phyloP scores from a whole-genome alignment of 805 yeast genomes.

The Metschnikowia dekortorum region DNA sequence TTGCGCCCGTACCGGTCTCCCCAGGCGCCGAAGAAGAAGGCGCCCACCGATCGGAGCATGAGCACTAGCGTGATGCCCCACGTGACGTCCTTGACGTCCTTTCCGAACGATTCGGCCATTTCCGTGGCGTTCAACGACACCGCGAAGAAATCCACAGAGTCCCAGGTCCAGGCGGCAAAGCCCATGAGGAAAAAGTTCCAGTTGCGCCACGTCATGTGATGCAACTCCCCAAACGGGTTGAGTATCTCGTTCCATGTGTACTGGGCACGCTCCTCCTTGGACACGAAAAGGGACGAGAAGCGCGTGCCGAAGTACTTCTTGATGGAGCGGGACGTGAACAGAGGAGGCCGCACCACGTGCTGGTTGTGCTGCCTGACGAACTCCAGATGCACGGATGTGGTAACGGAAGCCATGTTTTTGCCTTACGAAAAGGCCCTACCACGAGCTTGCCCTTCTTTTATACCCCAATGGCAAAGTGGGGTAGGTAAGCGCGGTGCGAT shows the following conservation, averaged over 20 bases:
- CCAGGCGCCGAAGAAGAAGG: conserved; percentile 53
- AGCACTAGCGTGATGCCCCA: conserved; percentile 71
- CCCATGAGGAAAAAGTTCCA: conserved; percentile 56
- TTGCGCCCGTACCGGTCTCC: conserved; percentile 62
- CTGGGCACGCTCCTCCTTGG: conserved; percentile 38
- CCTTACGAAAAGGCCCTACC: too few species aligned
- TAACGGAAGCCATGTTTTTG: not conserved
- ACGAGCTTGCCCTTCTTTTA: not conserved
- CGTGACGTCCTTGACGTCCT: conserved; percentile 47
- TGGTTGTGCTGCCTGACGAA: conserved; percentile 13
- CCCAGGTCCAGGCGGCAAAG: conserved; percentile 60
- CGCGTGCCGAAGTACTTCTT: conserved; percentile 40
- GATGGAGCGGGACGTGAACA: conserved; percentile 27
- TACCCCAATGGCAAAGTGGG: not conserved
- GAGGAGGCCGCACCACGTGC: conserved; percentile 24
- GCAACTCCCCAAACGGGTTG: conserved; percentile 48
- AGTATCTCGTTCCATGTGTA: conserved; percentile 37
- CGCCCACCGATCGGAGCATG: conserved; percentile 67
- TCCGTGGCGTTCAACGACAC: conserved; percentile 48
- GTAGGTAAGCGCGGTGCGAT: not conserved
- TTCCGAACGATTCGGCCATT: conserved; percentile 44
- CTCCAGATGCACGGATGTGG: conserved; percentile 14
- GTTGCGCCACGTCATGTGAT: conserved; percentile 20
- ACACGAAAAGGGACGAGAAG: conserved; percentile 44
- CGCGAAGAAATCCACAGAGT: conserved; percentile 60